phyloP scores from a whole-genome alignment of 2,329 filamentous ascomycete species.

The Fonsecaea pedrosoi region DNA sequence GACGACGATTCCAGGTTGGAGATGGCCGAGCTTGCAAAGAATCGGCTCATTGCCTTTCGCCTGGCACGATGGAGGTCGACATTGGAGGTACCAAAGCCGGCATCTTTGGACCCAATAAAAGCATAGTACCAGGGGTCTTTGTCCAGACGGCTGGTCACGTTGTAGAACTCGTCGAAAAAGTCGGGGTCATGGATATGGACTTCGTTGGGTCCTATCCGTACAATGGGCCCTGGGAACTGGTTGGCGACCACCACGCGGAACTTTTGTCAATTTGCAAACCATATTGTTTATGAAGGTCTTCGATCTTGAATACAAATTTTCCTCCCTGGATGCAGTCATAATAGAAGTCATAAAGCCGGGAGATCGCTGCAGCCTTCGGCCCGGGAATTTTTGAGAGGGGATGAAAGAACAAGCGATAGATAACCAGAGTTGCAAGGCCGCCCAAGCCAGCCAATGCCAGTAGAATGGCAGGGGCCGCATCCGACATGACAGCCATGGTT shows the following conservation, averaged over 20 bases:
- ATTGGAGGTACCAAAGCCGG: conserved; percentile 45
- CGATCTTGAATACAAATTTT: conserved; percentile 47
- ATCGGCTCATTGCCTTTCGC: conserved; percentile 46
- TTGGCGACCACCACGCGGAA: neutral
- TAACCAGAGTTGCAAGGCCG: conserved; percentile 37
- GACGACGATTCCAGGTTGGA: conserved; percentile 33
- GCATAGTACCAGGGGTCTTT: conserved; percentile 39
- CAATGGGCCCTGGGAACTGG: conserved; percentile 45
- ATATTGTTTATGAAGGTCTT: conserved; percentile 47
- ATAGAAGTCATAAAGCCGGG: conserved; percentile 48
- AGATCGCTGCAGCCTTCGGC: conserved; percentile 35
- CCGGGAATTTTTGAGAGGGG: conserved; percentile 36
- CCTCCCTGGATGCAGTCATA: conserved; percentile 44
- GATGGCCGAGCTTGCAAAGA: conserved; percentile 44
- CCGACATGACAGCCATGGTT: conserved; percentile 24
- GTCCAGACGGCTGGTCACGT: conserved; percentile 33
- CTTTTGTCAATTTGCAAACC: conserved; percentile 40
- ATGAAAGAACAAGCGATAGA: conserved; percentile 37
- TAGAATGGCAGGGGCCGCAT: conserved; percentile 17
- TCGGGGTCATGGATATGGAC: conserved; percentile 39
- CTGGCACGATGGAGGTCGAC: conserved; percentile 45
- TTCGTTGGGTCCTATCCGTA: conserved; percentile 38
- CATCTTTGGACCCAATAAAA: conserved; percentile 39
- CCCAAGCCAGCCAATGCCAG: conserved; percentile 24
- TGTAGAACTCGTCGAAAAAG: conserved; percentile 39